Evolutionary conservation across 495 filamentous ascomycete species (phyloP).

Genomic region (Recurvomyces mirabilis): DNA sequence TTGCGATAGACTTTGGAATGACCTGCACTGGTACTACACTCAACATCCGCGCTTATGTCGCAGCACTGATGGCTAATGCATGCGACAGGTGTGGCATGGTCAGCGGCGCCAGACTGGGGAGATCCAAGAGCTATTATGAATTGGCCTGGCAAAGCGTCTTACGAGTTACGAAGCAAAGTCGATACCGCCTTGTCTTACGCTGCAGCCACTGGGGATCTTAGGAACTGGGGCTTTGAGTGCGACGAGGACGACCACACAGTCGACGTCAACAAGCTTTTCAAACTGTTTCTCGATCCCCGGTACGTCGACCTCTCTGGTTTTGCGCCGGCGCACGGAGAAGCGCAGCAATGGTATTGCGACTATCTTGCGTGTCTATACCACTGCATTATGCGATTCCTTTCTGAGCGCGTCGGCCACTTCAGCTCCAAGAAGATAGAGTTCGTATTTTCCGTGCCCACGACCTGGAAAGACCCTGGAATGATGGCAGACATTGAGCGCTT

Average conservation of each 20-base stretch:
- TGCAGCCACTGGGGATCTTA: not conserved
- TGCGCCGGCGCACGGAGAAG: slow-evolving; percentile 33
- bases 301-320: slow-evolving; percentile 26
- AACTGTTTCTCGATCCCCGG: slow-evolving; percentile 44
- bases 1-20: slow-evolving; percentile 6
- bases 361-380: slow-evolving; percentile 45
- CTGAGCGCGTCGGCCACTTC: slow-evolving; percentile 34
- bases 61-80: not conserved
- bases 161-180: not conserved
- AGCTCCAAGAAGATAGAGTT: slow-evolving; percentile 43
- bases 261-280: slow-evolving; percentile 33
- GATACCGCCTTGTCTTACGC: not conserved
- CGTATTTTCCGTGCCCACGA: slow-evolving; percentile 56
- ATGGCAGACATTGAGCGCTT: slow-evolving; percentile 32
- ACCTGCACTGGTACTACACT: slow-evolving; percentile 1
- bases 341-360: slow-evolving; percentile 43
- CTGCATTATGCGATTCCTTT: slow-evolving; percentile 35
- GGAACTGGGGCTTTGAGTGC: slow-evolving; percentile 8
- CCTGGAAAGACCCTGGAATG: slow-evolving; percentile 50
- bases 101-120: not conserved
- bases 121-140: not conserved
- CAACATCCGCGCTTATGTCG: not conserved
- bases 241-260: not conserved
- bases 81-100: slow-evolving; percentile 4
- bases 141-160: not conserved